Evolutionary conservation across 1,284 basidiomycete species (phyloP), one percentile per base, ranked within the genome.

Genomic region (Sphaerobolus stellatus): DNA sequence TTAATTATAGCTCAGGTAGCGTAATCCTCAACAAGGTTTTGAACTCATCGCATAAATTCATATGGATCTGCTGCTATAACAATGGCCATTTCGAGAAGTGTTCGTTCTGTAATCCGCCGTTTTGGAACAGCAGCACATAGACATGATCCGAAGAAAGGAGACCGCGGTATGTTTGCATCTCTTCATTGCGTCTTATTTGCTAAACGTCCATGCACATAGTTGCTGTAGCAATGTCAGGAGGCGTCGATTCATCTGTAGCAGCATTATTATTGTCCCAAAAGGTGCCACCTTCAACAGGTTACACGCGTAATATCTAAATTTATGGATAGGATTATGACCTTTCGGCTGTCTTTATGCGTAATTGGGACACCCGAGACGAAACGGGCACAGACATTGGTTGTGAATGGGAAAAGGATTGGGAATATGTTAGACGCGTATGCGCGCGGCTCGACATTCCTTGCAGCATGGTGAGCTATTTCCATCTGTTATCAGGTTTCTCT

Each of bases 401-500:
- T 66, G 88, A 92, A 65, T 98, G 96, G 96, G 89, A 98, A 70
- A 87, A 85, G 54, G 95, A 98, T 64, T 98, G 92, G 91, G 81
- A 89, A 54, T 92, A 96, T 64, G 95, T 98, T 1, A 85, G 87
- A 62, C 73, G 75, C 7, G 90, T 97, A 8, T 94, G 92, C 66
- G 77, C 68, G 55, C 79, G 78, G 61, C 77, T 83, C 52, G 89
- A 75, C 50, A 82, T 91, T 36, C 83, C 81, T 29, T 85, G 80
- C 59, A 68, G 76, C 61, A 78, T 94, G 81, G 90, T 90, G 50
- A 52, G 75, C 62, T 16, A n/a, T 3, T 47, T 9, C 16, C 40
- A n/a, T n/a, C n/a, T 20, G 13, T 30, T 55, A 27, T 41, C 36
- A 34, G 38, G 55, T 58, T 45, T n/a, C n/a, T n/a, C n/a, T n/a